These are phyloP conservation scores for Crithidia expoeki DNA, from an alignment of 208 protist genomes.

Conservation along the genomic window DNA sequence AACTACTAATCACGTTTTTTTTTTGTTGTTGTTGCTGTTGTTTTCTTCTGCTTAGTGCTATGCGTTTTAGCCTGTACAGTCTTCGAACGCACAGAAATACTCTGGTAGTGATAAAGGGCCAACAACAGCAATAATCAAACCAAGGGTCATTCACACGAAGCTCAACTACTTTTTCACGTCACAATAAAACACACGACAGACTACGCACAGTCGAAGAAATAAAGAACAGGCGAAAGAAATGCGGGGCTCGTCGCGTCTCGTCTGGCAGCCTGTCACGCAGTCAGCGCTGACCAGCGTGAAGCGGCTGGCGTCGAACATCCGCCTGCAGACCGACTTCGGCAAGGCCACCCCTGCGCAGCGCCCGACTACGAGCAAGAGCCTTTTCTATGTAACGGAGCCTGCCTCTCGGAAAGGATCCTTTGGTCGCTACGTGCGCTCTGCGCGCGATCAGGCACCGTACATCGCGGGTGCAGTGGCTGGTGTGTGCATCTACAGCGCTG, in stretches of 20 bases:
- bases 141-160: neutral
- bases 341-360: conserved; percentile 69
- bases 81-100: no score
- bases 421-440: conserved; percentile 56
- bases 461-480: conserved; percentile 72
- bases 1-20: no score
- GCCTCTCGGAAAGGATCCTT: conserved; percentile 61
- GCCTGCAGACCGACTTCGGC: conserved; percentile 76
- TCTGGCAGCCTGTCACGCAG: conserved; percentile 56
- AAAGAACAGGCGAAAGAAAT: conserved; percentile 19
- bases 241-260: conserved; percentile 48
- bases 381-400: conserved; percentile 77
- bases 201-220: neutral
- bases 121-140: no score
- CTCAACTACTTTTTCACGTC: neutral
- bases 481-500: conserved; percentile 75
- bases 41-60: no score
- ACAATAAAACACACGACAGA: neutral
- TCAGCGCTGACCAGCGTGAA: conserved; percentile 16
- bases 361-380: conserved; percentile 40
- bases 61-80: no score
- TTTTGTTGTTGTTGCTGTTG: no score
- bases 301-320: conserved; percentile 43
- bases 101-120: no score
- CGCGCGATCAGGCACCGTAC: conserved; percentile 48